Evolutionary conservation across 2,329 filamentous ascomycete species (phyloP).

Genomic region (Cordyceps cicadae): DNA sequence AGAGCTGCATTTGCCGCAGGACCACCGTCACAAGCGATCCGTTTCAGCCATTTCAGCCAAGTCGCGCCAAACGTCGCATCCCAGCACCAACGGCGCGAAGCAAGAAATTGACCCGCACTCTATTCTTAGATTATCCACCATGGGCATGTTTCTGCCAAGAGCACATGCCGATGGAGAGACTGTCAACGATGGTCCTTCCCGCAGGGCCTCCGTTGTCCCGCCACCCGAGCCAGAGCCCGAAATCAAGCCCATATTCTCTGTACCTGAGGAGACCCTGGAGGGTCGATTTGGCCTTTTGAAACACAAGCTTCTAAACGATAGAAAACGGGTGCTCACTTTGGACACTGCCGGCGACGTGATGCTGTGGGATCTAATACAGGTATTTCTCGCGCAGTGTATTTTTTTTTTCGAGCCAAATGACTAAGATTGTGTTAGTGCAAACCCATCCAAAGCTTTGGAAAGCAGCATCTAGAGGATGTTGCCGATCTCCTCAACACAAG

Average conservation of each 20-base stretch:
- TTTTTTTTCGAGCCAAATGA: background rate
- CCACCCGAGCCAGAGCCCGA: constrained; percentile 23
- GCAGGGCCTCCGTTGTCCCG: constrained; percentile 28
- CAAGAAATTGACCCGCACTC: constrained; percentile 70
- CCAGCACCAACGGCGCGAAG: constrained; percentile 27
- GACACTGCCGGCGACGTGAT: constrained; percentile 94
- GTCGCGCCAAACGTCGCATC: constrained; percentile 24
- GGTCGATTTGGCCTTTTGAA: constrained; percentile 94
- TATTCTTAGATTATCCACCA: constrained; percentile 75
- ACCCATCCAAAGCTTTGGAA: constrained; percentile 86
- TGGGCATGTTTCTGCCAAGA: constrained; percentile 62
- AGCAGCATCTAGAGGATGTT: constrained; percentile 88
- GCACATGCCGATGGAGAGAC: constrained; percentile 47
- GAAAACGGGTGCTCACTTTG: constrained; percentile 78
- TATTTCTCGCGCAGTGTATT: constrained; percentile 28
- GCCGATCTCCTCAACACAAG: constrained; percentile 76
- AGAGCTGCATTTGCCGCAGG: constrained; percentile 57
- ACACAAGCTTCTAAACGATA: constrained; percentile 83
- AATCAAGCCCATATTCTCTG: constrained; percentile 54
- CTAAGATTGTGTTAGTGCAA: constrained; percentile 51
- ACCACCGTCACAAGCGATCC: constrained; percentile 40
- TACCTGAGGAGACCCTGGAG: constrained; percentile 77
- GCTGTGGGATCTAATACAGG: constrained; percentile 86
- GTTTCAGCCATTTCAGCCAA: constrained; percentile 36
- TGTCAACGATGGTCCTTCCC: constrained; percentile 38